These are phyloP conservation scores for Hymenoscyphus albidus DNA, from an alignment of 2,329 filamentous ascomycete species.

Conservation along the genomic window DNA sequence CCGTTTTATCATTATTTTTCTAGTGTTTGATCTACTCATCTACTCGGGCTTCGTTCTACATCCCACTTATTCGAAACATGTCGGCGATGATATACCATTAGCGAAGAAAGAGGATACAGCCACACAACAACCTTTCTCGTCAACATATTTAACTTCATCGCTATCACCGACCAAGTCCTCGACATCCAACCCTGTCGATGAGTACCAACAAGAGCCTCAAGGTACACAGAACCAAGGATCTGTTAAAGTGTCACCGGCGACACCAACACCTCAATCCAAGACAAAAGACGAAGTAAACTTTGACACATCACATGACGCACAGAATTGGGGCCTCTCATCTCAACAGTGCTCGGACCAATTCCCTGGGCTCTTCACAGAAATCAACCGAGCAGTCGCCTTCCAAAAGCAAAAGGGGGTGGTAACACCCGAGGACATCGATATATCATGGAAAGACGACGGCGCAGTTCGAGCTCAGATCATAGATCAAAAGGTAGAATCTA, in stretches of 20 bases:
- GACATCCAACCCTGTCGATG: not conserved
- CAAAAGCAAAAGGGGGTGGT: slow-evolving; percentile 9
- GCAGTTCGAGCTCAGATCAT: slow-evolving; percentile 21
- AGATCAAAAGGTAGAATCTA: slow-evolving; percentile 20
- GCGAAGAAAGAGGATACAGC: not conserved
- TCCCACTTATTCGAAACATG: not conserved
- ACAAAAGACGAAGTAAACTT: not conserved
- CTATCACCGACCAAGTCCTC: not conserved
- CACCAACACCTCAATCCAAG: not conserved
- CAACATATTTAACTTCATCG: not conserved
- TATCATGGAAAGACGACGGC: slow-evolving; percentile 11
- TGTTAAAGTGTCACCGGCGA: not conserved
- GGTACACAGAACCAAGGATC: not conserved
- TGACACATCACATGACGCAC: slow-evolving; percentile 3
- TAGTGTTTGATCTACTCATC: not conserved
- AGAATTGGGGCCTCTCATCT: slow-evolving; percentile 7
- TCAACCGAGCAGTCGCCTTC: slow-evolving; percentile 16
- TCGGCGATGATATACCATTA: not conserved
- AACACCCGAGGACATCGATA: slow-evolving; percentile 18
- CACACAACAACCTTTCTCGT: not conserved
- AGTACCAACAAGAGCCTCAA: not conserved
- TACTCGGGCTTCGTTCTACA: not conserved
- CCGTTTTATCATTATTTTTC: not conserved
- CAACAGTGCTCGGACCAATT: slow-evolving; percentile 16
- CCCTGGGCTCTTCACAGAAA: slow-evolving; percentile 18